Evolutionary conservation across 2,329 filamentous ascomycete genomes (phyloP).

Genomic region (Chaetomium globosum): DNA sequence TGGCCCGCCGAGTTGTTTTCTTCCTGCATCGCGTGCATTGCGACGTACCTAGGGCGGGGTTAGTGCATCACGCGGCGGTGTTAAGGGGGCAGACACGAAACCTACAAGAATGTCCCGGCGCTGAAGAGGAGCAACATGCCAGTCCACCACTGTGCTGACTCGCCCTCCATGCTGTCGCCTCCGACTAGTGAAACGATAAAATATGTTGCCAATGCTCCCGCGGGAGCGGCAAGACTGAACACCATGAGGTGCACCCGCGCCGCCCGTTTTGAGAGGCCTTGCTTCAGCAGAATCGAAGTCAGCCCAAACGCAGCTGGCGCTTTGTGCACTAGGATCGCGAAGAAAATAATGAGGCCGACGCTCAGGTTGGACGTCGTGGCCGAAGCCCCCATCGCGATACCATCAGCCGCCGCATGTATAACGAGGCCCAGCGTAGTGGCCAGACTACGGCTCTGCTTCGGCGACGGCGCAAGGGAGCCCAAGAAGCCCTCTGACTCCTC

Average conservation of each 20-base stretch:
- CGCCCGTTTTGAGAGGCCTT: slow-evolving; percentile 84
- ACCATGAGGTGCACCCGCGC: slow-evolving; percentile 83
- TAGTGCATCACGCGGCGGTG: neutral
- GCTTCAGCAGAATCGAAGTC: slow-evolving; percentile 85
- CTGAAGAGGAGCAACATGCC: slow-evolving; percentile 94
- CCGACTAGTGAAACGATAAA: slow-evolving; percentile 74
- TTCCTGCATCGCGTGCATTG: slow-evolving; percentile 98
- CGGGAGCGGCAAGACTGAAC: slow-evolving; percentile 87
- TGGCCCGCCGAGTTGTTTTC: slow-evolving; percentile 56
- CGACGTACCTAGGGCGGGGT: slow-evolving; percentile 71
- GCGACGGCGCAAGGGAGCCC: slow-evolving; percentile 59
- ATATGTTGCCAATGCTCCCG: slow-evolving; percentile 83
- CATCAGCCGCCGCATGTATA: slow-evolving; percentile 92
- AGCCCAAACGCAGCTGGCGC: slow-evolving; percentile 93
- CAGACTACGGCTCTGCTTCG: slow-evolving; percentile 63
- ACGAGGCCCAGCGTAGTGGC: slow-evolving; percentile 94
- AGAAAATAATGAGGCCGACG: slow-evolving; percentile 86
- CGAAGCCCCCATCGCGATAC: slow-evolving; percentile 92
- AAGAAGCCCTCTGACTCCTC: slow-evolving; percentile 62
- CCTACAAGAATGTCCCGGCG: slow-evolving; percentile 91
- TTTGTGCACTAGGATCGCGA: slow-evolving; percentile 97
- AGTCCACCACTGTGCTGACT: slow-evolving; percentile 79
- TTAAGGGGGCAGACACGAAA: slow-evolving; percentile 31
- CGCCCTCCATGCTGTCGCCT: slow-evolving; percentile 60
- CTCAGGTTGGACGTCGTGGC: slow-evolving; percentile 72